These are phyloP conservation scores for Sclerotinia subarctica DNA, from an alignment of 2,329 filamentous ascomycete genomes.

Conservation along the genomic window DNA sequence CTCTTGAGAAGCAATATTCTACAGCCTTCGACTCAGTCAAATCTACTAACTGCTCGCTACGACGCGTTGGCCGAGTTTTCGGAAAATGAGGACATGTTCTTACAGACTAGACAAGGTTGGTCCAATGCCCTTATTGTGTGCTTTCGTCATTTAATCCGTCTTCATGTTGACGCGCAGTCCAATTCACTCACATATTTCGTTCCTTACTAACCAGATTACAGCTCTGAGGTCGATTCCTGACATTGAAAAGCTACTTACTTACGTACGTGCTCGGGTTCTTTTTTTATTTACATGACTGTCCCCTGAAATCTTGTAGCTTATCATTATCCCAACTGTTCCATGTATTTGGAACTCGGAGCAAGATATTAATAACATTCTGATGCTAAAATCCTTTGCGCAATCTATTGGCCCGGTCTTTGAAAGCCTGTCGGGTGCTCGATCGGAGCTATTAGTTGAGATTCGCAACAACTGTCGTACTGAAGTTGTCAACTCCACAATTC, in stretches of 20 bases:
- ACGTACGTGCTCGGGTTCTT: slow-evolving; percentile 46
- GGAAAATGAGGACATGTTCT: slow-evolving; percentile 81
- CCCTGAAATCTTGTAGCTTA: slow-evolving; percentile 52
- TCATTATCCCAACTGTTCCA: slow-evolving; percentile 66
- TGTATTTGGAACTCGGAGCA: slow-evolving; percentile 71
- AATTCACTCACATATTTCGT: background rate
- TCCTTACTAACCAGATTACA: slow-evolving; percentile 34
- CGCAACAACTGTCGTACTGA: slow-evolving; percentile 65
- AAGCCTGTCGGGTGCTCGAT: slow-evolving; percentile 62
- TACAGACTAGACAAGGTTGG: slow-evolving; percentile 65
- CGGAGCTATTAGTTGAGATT: slow-evolving; percentile 63
- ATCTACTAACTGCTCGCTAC: slow-evolving; percentile 68
- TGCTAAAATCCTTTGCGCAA: slow-evolving; percentile 77
- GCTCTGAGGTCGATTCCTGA: slow-evolving; percentile 75
- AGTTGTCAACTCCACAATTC: slow-evolving; percentile 57
- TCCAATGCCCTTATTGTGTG: background rate
- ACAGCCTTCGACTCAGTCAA: slow-evolving; percentile 73
- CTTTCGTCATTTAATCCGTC: background rate
- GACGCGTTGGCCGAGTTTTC: slow-evolving; percentile 82
- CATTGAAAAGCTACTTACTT: slow-evolving; percentile 74
- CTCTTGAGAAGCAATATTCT: slow-evolving; percentile 82
- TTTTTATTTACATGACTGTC: slow-evolving; percentile 26
- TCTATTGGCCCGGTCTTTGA: slow-evolving; percentile 65
- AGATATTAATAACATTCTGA: slow-evolving; percentile 80
- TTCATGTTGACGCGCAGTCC: background rate